phyloP scores from a whole-genome alignment of 2,329 filamentous ascomycete species.

The Ophiocordyceps unilateralis region DNA sequence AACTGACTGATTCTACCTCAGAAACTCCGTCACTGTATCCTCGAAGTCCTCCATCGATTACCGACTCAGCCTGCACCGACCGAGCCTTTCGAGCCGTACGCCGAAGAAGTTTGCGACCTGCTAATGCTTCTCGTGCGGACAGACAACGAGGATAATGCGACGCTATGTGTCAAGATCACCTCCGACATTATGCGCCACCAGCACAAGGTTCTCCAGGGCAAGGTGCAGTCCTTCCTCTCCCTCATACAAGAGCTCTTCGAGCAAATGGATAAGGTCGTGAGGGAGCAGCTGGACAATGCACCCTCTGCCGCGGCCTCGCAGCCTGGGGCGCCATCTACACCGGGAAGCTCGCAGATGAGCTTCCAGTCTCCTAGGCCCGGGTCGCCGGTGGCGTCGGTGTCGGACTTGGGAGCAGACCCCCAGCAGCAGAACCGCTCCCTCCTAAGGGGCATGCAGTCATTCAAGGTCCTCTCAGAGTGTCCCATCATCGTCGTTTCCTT shows the following conservation, averaged over 20 bases:
- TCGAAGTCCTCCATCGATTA: constrained; percentile 87
- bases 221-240: constrained; percentile 77
- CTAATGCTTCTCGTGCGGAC: constrained; percentile 74
- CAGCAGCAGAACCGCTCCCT: constrained; percentile 68
- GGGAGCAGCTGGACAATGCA: constrained; percentile 79
- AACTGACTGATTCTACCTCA: constrained; percentile 15
- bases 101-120: constrained; percentile 74
- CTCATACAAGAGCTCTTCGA: constrained; percentile 94
- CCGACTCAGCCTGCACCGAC: constrained; percentile 51
- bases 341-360: constrained; percentile 45
- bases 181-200: constrained; percentile 95
- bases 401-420: constrained; percentile 65
- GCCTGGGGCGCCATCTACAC: constrained; percentile 46
- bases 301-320: constrained; percentile 33
- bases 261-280: constrained; percentile 86
- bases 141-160: constrained; percentile 97
- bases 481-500: constrained; percentile 98
- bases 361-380: constrained; percentile 81
- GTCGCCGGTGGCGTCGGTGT: constrained; percentile 69
- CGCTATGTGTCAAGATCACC: constrained; percentile 94
- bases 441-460: constrained; percentile 91
- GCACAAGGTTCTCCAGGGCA: constrained; percentile 57
- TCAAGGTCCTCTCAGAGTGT: constrained; percentile 95
- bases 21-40: constrained; percentile 81
- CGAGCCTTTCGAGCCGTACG: constrained; percentile 76